Evolutionary conservation across 768 basidiomycete species (phyloP), one percentile per base, ranked within the genome.

Genomic region (Pluteus cervinus): DNA sequence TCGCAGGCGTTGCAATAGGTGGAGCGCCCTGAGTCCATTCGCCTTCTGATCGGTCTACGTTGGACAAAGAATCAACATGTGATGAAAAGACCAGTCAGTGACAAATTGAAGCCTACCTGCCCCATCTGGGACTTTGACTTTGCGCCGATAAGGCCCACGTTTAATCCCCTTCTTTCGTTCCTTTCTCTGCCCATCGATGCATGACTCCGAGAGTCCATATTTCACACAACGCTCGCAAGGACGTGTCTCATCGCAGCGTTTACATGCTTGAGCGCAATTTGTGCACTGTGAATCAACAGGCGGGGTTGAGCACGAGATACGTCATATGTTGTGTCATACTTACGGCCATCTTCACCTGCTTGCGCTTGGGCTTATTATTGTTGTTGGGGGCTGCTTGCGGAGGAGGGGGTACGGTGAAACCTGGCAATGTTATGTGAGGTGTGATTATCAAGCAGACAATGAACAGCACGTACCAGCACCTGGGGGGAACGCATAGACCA

Each of bases 151-250:
- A 42, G 87, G 88, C 3, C 87, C 87, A 45, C 87, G 72, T 62
- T 90, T 90, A 57, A 89, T 73, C 38, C 87, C 87, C 58, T 86
- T 89, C 64, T 89, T 90, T 44, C 92, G 73, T 60, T 94, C 91
- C 63, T 94, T 96, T 53, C 92, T 75, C 52, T 87, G 84, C 21
- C 90, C 91, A 57, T 96, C 92, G 39, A 84, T 65, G 58, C 92
- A 96, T 38, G 80, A 72, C 7, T 72, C 71, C 3, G 76, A 63
- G 37, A 90, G 75, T 46, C 86, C 87, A 57, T 93, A 93, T 61
- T 91, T 92, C 52, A 82, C 68, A 49, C 92, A 96, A 23, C 92
- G 81, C 43, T 84, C 80, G 55, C 92, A 96, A 17, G 92, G 92
- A 29, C 92, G 79, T 47, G 69, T 73, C 46, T 90, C 88, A 58